phyloP scores from a whole-genome alignment of 2,329 filamentous ascomycete genomes.

The Alternaria ethzedia region DNA sequence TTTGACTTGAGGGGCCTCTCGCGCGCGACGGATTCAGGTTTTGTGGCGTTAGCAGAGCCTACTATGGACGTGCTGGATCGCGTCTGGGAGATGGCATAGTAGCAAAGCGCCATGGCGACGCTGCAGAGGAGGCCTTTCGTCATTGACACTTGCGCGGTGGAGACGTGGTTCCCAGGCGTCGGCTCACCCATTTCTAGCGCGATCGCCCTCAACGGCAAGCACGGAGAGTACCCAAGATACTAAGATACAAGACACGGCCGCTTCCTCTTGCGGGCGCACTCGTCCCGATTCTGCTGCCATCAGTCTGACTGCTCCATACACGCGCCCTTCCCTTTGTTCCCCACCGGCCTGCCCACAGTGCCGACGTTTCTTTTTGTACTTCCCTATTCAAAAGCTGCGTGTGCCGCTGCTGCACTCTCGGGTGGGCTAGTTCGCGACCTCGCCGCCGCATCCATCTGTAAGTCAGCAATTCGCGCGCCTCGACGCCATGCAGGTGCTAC shows the following conservation, averaged over 20 bases:
- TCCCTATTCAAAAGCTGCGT: conserved; percentile 1
- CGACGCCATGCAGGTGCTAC: conserved; percentile 28
- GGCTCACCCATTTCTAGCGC: conserved; percentile 30
- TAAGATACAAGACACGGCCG: conserved; percentile 16
- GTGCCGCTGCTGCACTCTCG: conserved; percentile 13
- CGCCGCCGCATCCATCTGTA: conserved; percentile 19
- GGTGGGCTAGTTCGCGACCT: conserved; percentile 10
- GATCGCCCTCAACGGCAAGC: conserved; percentile 27
- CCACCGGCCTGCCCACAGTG: neutral
- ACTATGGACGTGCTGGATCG: conserved; percentile 22
- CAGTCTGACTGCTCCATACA: neutral
- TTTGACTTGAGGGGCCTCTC: conserved; percentile 15
- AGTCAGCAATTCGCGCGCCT: conserved; percentile 28
- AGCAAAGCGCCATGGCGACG: neutral
- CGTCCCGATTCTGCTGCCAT: neutral
- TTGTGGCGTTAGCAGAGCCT: conserved; percentile 25
- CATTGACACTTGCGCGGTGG: conserved; percentile 27
- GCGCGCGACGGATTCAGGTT: conserved; percentile 22
- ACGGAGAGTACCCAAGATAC: conserved; percentile 15
- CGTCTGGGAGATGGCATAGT: neutral
- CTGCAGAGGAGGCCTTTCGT: conserved; percentile 23
- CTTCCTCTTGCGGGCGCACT: conserved; percentile 4
- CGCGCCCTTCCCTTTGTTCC: neutral
- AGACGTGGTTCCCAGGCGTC: conserved; percentile 20
- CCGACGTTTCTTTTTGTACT: neutral